A percentile compares a stretch with the other conserved stretches of the same genome.
phyloP scores from a whole-genome alignment of 257 asterid genomes.

The Schizonepeta tenuifolia region DNA sequence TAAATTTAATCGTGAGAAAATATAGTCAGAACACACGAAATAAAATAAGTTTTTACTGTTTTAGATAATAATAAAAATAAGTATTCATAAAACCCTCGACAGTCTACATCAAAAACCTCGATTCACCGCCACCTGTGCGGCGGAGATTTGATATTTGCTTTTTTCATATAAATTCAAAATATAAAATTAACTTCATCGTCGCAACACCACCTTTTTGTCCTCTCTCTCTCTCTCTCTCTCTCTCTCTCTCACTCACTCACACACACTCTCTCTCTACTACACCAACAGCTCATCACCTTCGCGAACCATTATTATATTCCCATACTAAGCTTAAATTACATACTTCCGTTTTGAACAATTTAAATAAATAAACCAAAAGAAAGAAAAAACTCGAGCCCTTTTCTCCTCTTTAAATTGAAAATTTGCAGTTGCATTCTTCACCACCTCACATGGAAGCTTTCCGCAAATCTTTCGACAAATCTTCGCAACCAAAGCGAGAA shows the following conservation, averaged over 20 bases:
- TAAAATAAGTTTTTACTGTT: neutral
- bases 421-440: neutral
- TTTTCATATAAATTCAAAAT: slow-evolving; percentile 1
- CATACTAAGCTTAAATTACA: neutral
- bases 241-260: too few species aligned
- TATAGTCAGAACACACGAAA: neutral
- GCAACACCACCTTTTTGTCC: slow-evolving; percentile 7
- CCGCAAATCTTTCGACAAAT: slow-evolving; percentile 43
- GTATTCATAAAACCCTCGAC: neutral
- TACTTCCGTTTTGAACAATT: neutral
- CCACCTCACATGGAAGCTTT: slow-evolving; percentile 36
- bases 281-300: slow-evolving; percentile 37
- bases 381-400: neutral
- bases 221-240: neutral
- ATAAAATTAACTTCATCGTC: neutral
- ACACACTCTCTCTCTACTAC: too few species aligned
- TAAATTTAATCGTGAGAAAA: neutral
- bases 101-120: neutral
- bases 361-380: neutral
- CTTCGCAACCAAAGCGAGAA: slow-evolving; percentile 23
- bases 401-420: neutral
- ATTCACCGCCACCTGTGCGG: slow-evolving; percentile 28
- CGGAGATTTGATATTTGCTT: neutral
- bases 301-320: slow-evolving; percentile 12
- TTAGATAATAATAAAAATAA: neutral